A percentile compares a stretch with the other conserved stretches of the same genome.
Evolutionary conservation across 179 eudicot genomes (phyloP).

Genomic region (Sideroxylon spinosum): DNA sequence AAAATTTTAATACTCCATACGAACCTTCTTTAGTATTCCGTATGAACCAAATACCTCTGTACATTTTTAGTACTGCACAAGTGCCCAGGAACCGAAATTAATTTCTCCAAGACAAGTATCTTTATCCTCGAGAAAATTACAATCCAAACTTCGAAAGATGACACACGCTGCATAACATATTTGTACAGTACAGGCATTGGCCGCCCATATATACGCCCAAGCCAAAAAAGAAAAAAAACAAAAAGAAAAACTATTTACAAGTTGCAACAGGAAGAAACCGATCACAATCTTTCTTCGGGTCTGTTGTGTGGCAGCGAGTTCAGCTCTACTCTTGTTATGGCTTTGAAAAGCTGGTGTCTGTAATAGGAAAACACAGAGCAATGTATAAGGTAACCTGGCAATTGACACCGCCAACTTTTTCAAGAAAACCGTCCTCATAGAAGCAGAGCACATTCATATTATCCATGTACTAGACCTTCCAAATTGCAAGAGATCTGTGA

Average conservation of each 20-base stretch:
- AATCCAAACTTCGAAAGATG: no score
- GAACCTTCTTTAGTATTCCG: no score
- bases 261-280: slow-evolving; percentile 24
- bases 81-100: no score
- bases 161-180: no score
- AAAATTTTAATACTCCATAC: no score
- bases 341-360: slow-evolving; percentile 51
- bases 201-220: no score
- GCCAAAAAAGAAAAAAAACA: background rate
- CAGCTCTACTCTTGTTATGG: slow-evolving; percentile 33
- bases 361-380: background rate
- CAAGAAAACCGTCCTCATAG: background rate
- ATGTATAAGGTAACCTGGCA: background rate
- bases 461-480: background rate
- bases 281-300: slow-evolving; percentile 27
- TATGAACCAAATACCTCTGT: no score
- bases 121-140: no score
- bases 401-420: background rate
- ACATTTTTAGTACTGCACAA: no score
- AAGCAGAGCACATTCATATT: background rate
- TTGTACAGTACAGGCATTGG: no score
- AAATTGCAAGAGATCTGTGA: background rate
- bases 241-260: slow-evolving; percentile 1
- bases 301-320: slow-evolving; percentile 17
- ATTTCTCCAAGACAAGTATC: no score